These are phyloP conservation scores for Aspergillus udagawae DNA, from an alignment of 2,329 filamentous ascomycete species.

Conservation along the genomic window DNA sequence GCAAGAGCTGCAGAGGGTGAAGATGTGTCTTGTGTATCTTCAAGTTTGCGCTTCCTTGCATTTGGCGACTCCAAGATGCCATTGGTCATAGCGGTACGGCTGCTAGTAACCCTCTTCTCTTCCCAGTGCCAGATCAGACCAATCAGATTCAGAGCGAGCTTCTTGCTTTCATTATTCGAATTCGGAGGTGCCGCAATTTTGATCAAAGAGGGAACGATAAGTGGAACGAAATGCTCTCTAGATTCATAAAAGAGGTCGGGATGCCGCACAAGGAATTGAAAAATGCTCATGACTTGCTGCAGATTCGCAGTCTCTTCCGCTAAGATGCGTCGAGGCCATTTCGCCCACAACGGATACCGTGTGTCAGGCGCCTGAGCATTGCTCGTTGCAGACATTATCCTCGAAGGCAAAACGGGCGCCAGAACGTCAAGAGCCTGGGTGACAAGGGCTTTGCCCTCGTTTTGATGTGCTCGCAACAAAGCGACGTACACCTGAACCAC, in stretches of 20 bases:
- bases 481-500: slow-evolving; percentile 93
- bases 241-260: slow-evolving; percentile 93
- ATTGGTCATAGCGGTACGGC: slow-evolving; percentile 23
- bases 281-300: slow-evolving; percentile 94
- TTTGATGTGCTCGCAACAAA: slow-evolving; percentile 86
- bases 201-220: slow-evolving; percentile 82
- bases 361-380: slow-evolving; percentile 62
- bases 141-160: slow-evolving; percentile 85
- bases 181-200: slow-evolving; percentile 80
- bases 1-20: slow-evolving; percentile 52
- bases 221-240: slow-evolving; percentile 80
- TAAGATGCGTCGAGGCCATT: slow-evolving; percentile 83
- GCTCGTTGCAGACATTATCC: slow-evolving; percentile 52
- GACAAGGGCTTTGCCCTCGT: slow-evolving; percentile 85
- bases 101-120: slow-evolving; percentile 67
- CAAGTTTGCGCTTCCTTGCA: slow-evolving; percentile 71
- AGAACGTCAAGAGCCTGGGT: slow-evolving; percentile 92
- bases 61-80: slow-evolving; percentile 65
- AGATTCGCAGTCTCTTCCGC: slow-evolving; percentile 92
- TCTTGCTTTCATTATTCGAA: slow-evolving; percentile 86
- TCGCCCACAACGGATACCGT: slow-evolving; percentile 78
- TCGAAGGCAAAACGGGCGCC: slow-evolving; percentile 86
- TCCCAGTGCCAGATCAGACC: slow-evolving; percentile 92
- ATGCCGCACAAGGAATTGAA: slow-evolving; percentile 91
- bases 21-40: slow-evolving; percentile 55